Evolutionary conservation across 148 eudicot genomes (phyloP).

Genomic region (Rhododendron williamsianum): DNA sequence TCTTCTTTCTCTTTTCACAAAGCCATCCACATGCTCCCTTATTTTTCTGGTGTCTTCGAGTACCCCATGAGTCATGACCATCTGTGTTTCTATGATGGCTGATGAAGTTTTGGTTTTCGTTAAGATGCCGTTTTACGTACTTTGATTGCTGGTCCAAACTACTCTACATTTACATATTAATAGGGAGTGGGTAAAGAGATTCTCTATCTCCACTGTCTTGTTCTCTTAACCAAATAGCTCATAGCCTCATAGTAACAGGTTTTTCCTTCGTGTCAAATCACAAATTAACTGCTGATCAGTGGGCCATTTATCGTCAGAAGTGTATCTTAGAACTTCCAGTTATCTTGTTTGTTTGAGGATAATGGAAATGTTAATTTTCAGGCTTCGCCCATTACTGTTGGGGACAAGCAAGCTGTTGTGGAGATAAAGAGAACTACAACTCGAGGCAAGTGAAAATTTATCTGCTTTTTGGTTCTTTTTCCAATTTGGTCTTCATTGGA

Average conservation of each 20-base stretch:
- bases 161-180: neutral
- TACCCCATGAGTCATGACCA: neutral
- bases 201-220: neutral
- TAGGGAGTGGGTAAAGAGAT: neutral
- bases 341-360: neutral
- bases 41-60: neutral
- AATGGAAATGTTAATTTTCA: conserved; percentile 11
- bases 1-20: neutral
- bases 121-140: neutral
- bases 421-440: conserved; percentile 53
- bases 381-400: conserved; percentile 43
- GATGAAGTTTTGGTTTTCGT: neutral
- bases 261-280: neutral
- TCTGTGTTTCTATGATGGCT: neutral
- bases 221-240: neutral
- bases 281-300: neutral
- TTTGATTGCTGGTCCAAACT: neutral
- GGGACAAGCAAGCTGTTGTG: conserved; percentile 37
- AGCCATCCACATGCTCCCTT: neutral
- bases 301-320: neutral
- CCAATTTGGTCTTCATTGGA: neutral
- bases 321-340: neutral
- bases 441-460: conserved; percentile 32
- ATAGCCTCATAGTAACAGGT: neutral
- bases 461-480: neutral